A percentile compares a stretch with the other conserved stretches of the same genome.
Conservation (phyloP, 306 rosid genomes). For the Quercus aquifolioides region DNA sequence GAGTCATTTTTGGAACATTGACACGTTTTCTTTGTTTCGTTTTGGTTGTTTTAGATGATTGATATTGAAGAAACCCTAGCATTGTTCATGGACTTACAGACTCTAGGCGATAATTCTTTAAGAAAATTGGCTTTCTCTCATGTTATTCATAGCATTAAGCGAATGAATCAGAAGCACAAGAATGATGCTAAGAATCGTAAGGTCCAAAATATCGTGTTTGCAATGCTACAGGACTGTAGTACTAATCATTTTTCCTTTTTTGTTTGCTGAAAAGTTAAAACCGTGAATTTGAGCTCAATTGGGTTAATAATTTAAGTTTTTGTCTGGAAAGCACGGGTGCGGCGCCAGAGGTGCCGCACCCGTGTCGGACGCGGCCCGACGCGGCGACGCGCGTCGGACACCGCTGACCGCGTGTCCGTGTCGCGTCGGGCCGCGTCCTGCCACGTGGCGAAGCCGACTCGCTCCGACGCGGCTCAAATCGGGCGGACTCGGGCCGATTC, state of each 20-base stretch:
- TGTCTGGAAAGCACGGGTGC: no score
- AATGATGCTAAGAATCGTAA: slow-evolving; percentile 70
- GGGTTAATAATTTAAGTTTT: slow-evolving; percentile 5
- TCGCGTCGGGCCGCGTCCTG: no score
- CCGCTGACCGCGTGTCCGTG: no score
- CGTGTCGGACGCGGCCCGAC: no score
- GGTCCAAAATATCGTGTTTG: slow-evolving; percentile 69
- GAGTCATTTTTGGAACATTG: neutral
- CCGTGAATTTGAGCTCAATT: neutral
- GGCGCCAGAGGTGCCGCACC: no score
- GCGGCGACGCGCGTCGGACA: no score
- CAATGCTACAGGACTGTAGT: slow-evolving; percentile 56
- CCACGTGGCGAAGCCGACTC: no score
- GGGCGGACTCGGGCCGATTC: no score
- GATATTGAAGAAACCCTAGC: slow-evolving; percentile 54
- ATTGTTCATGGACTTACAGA: slow-evolving; percentile 86
- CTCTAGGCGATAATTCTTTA: slow-evolving; percentile 50
- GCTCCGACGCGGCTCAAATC: no score
- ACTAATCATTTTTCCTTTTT: neutral
- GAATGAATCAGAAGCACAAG: slow-evolving; percentile 76
- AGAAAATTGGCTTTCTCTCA: slow-evolving; percentile 60
- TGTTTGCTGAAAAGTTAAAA: neutral
- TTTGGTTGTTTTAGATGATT: slow-evolving; percentile 35
- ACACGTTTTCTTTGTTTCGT: neutral
- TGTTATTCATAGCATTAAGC: slow-evolving; percentile 63